These are phyloP conservation scores for Phytophthora kernoviae DNA, from an alignment of 352 stramenopile genomes.

Conservation along the genomic window DNA sequence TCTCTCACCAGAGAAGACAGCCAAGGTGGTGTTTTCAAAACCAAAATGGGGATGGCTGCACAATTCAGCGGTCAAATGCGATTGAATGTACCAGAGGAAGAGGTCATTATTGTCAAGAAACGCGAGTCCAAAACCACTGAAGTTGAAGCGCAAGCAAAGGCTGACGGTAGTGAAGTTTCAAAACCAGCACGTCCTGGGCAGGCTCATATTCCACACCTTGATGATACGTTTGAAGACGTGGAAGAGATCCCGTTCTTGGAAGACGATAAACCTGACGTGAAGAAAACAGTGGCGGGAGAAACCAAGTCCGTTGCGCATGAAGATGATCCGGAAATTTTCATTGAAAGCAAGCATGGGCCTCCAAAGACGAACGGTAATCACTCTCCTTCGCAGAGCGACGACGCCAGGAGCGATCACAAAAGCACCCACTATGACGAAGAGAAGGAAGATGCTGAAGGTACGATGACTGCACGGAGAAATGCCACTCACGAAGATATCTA, in stretches of 20 bases:
- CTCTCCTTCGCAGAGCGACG: conserved; percentile 3
- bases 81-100: conserved; percentile 68
- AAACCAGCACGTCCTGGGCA: conserved; percentile 13
- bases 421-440: conserved; percentile 25
- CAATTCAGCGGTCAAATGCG: conserved; percentile 58
- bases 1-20: conserved; percentile 10
- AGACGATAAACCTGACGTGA: conserved; percentile 50
- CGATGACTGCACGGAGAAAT: conserved; percentile 18
- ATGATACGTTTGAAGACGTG: conserved; percentile 78
- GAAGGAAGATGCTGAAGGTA: conserved; percentile 24
- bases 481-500: conserved; percentile 55
- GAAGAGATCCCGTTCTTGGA: conserved; percentile 84
- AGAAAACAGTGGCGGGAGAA: conserved; percentile 27
- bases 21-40: conserved; percentile 28
- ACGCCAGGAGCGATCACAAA: conserved; percentile 30
- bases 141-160: conserved; percentile 19
- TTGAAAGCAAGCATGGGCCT: conserved; percentile 56
- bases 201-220: conserved; percentile 31
- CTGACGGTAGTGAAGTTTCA: conserved; percentile 12
- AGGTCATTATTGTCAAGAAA: conserved; percentile 75
- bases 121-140: conserved; percentile 45
- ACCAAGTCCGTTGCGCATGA: conserved; percentile 31
- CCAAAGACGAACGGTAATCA: conserved; percentile 20
- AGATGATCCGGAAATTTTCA: conserved; percentile 61
- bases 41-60: conserved; percentile 50